A percentile compares a stretch with the other conserved stretches of the same genome.
phyloP scores from a whole-genome alignment of 495 filamentous ascomycete species.

The Xylaria longipes region DNA sequence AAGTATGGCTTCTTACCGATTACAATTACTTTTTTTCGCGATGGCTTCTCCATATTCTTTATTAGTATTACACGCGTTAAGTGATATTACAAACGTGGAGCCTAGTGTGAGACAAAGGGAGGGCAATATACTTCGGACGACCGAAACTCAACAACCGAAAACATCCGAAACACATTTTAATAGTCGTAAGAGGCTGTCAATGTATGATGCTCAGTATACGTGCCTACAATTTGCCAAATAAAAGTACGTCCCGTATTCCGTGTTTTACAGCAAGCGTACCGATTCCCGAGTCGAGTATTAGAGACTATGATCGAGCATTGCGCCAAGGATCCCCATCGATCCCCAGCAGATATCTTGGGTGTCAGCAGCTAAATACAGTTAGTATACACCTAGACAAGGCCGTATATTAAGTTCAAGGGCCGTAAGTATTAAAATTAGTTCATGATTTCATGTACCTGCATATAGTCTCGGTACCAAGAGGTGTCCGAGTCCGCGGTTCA shows the following conservation, averaged over 20 bases:
- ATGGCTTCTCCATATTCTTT: constrained; percentile 16
- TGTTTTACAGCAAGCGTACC: constrained; percentile 1
- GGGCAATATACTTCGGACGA: background rate
- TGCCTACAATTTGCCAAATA: background rate
- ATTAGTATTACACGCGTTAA: background rate
- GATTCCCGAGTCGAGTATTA: background rate
- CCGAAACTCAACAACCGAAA: background rate
- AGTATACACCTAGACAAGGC: background rate
- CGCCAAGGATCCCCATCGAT: background rate
- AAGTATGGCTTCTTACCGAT: constrained; percentile 46
- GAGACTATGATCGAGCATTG: constrained; percentile 7
- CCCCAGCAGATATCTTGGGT: too few species aligned
- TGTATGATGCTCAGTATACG: background rate
- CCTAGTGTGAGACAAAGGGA: background rate
- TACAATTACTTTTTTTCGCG: constrained; percentile 51
- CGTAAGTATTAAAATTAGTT: background rate
- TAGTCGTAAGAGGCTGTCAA: background rate
- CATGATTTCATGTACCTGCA: background rate
- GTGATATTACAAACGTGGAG: background rate
- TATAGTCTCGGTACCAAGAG: background rate
- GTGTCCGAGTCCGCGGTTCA: background rate
- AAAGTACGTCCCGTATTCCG: background rate
- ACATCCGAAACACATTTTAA: background rate
- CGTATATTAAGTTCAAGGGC: background rate
- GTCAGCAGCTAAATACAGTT: background rate